Percentiles rank a stretch among this genome's conserved stretches.
Conservation (phyloP, 2,329 filamentous ascomycete species). For the Penicillium sp. region DNA sequence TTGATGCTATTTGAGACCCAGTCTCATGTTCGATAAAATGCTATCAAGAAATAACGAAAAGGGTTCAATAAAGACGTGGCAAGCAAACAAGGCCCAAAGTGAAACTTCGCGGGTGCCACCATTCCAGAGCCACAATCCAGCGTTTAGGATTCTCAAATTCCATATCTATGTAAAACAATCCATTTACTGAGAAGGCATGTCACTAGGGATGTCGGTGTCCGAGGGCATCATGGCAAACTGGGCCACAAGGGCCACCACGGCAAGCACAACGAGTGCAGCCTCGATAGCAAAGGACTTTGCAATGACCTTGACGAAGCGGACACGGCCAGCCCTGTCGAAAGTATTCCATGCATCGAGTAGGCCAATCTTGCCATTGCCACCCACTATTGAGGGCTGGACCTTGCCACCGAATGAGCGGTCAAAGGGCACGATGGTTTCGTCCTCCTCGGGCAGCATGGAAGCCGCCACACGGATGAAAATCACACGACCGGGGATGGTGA, state of each 20-base stretch:
- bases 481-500: constrained; percentile 71
- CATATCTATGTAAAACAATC: background rate
- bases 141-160: background rate
- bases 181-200: background rate
- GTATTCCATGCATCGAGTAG: constrained; percentile 73
- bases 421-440: constrained; percentile 82
- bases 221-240: constrained; percentile 47
- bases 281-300: constrained; percentile 63
- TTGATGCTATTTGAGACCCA: background rate
- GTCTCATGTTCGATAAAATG: background rate
- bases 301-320: constrained; percentile 69
- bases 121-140: background rate
- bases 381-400: constrained; percentile 68
- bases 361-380: constrained; percentile 65
- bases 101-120: background rate
- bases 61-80: too few relatives aligned
- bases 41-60: background rate
- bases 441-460: constrained; percentile 73
- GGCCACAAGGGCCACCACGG: constrained; percentile 49
- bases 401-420: constrained; percentile 80
- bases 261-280: constrained; percentile 46
- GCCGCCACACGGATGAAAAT: constrained; percentile 80
- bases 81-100: background rate
- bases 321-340: constrained; percentile 67
- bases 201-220: background rate